phyloP scores from a whole-genome alignment of 805 yeast species.

The Maudiozyma turicensis region DNA sequence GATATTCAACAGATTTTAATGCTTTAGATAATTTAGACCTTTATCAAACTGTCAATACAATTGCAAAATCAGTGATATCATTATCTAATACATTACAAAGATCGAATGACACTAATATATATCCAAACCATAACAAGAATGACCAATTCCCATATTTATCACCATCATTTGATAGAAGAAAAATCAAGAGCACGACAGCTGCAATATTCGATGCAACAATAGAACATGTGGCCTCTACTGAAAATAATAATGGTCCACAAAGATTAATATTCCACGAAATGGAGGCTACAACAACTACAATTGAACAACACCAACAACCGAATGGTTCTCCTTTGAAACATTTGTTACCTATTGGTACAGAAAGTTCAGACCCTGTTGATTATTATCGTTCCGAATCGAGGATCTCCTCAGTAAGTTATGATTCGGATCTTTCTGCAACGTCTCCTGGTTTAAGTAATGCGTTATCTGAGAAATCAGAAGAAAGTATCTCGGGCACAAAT shows the following conservation, averaged over 20 bases:
- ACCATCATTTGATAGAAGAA: constrained; percentile 21
- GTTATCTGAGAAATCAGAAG: neutral
- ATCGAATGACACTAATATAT: neutral
- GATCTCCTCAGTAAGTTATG: constrained; percentile 50
- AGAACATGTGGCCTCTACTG: neutral
- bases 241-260: constrained; percentile 14
- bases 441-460: neutral
- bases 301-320: neutral
- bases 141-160: constrained; percentile 6
- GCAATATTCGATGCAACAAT: constrained; percentile 6
- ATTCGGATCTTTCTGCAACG: constrained; percentile 39
- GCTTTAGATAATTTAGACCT: constrained; percentile 29
- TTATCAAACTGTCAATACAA: constrained; percentile 27
- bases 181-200: constrained; percentile 18
- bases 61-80: constrained; percentile 29
- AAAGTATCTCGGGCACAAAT: neutral
- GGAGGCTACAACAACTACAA: neutral
- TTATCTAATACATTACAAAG: constrained; percentile 22
- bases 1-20: constrained; percentile 11
- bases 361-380: constrained; percentile 3
- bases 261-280: constrained; percentile 15
- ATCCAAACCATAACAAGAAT: constrained; percentile 1
- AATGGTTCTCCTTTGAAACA: neutral
- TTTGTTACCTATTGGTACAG: constrained; percentile 6
- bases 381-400: constrained; percentile 6